Percentiles rank a stretch among this genome's conserved stretches.
phyloP scores from a whole-genome alignment of 306 rosid genomes.

The Sechiopsis laciniata region DNA sequence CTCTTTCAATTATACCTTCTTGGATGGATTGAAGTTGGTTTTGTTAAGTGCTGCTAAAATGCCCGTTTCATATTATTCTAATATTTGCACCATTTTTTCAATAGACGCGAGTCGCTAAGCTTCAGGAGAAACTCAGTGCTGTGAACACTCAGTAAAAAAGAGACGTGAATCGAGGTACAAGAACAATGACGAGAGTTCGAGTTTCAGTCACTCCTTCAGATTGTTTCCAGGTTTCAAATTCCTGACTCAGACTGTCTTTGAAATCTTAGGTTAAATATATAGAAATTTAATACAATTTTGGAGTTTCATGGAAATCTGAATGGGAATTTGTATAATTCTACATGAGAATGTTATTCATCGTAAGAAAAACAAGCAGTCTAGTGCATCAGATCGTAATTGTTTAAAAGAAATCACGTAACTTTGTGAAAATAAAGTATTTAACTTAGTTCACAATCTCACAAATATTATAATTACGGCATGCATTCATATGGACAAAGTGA shows the following conservation, averaged over 20 bases:
- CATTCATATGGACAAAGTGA: not conserved
- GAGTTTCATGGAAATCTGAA: not conserved
- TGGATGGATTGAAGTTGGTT: not conserved
- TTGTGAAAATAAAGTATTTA: not conserved
- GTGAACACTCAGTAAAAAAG: conserved; percentile 31
- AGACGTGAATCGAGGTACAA: conserved; percentile 20
- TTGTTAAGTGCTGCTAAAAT: not conserved
- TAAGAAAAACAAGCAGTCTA: not conserved
- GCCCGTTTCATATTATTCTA: not conserved
- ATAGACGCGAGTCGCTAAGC: conserved; percentile 58
- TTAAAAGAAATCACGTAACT: not conserved
- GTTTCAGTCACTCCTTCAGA: conserved; percentile 14
- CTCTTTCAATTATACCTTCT: not conserved
- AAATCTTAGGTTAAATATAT: conserved; percentile 7
- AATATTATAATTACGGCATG: not conserved
- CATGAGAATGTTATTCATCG: not conserved
- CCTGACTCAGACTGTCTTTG: conserved; percentile 2
- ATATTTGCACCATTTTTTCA: conserved; percentile 18
- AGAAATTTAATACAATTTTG: not conserved
- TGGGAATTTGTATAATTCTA: not conserved
- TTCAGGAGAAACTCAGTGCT: conserved; percentile 52
- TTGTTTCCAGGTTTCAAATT: conserved; percentile 26
- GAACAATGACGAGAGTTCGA: conserved; percentile 16
- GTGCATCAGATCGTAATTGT: not conserved
- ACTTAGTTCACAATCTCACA: not conserved